A percentile compares a stretch with the other conserved stretches of the same genome.
Conservation (phyloP, 306 rosid genomes). For the Datisca glomerata region DNA sequence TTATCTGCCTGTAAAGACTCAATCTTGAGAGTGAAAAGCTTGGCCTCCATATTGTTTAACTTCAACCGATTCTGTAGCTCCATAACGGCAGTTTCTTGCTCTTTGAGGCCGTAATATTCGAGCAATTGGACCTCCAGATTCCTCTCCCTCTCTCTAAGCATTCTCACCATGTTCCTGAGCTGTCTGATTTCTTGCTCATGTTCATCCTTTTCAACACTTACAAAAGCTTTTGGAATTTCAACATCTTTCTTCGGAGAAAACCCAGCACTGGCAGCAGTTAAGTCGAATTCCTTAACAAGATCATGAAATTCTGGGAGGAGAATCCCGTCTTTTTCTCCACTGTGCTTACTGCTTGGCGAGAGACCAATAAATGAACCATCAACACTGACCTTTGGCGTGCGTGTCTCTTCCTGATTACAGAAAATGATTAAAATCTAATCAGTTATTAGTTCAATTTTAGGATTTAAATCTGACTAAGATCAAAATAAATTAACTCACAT, state of each 20-base stretch:
- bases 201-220: constrained; percentile 30
- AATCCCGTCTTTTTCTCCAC: constrained; percentile 36
- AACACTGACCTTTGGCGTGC: constrained; percentile 21
- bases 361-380: constrained; percentile 20
- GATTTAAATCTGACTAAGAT: background rate
- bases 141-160: constrained; percentile 69
- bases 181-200: constrained; percentile 51
- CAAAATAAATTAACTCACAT: constrained; percentile 16
- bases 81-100: constrained; percentile 69
- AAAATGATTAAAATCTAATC: no score
- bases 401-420: constrained; percentile 61
- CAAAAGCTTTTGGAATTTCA: constrained; percentile 29
- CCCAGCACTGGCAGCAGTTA: constrained; percentile 18
- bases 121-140: constrained; percentile 68
- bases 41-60: constrained; percentile 61
- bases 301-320: constrained; percentile 40
- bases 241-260: constrained; percentile 27
- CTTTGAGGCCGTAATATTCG: constrained; percentile 74
- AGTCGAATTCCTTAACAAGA: constrained; percentile 36
- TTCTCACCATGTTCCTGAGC: constrained; percentile 46
- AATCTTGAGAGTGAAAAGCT: constrained; percentile 66
- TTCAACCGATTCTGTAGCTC: constrained; percentile 77
- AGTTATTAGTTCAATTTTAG: constrained; percentile 1
- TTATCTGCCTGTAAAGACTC: constrained; percentile 63
- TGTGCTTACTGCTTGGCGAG: constrained; percentile 27